Percentiles rank a stretch among this genome's conserved stretches.
These are phyloP conservation scores for Termitomyces bulborhizus DNA, from an alignment of 768 basidiomycete species.

Conservation along the genomic window DNA sequence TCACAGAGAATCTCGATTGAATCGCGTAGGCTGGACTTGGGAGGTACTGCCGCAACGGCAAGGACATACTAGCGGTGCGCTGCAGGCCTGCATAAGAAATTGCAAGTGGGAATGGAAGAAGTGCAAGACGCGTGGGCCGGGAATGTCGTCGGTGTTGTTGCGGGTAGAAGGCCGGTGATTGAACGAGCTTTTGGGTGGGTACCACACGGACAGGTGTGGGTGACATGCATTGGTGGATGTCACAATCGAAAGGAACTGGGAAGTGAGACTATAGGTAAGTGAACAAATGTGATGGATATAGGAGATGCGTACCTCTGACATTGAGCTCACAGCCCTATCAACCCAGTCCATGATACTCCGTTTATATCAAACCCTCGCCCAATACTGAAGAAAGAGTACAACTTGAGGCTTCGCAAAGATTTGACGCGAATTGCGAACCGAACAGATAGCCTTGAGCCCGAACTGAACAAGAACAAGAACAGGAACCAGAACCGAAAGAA, in stretches of 20 bases:
- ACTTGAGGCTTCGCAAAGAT: no score
- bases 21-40: constrained; percentile 22
- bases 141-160: constrained; percentile 27
- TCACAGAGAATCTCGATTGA: constrained; percentile 70
- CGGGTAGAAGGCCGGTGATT: constrained; percentile 19
- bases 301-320: constrained; percentile 48
- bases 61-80: constrained; percentile 58
- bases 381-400: no score
- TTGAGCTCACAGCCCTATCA: constrained; percentile 45
- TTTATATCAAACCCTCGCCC: constrained; percentile 21
- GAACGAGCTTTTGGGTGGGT: constrained; percentile 43
- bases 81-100: constrained; percentile 69
- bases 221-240: constrained; percentile 82
- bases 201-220: constrained; percentile 84
- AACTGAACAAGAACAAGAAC: no score
- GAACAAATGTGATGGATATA: not conserved
- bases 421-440: no score
- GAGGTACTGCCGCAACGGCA: constrained; percentile 84
- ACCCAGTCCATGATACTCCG: constrained; percentile 57
- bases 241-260: constrained; percentile 65
- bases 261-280: not conserved
- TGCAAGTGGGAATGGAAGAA: constrained; percentile 79
- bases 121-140: constrained; percentile 51
- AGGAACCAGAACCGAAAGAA: no score
- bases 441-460: no score